These are phyloP conservation scores for Poa annua DNA, from an alignment of 176 grass and related monocot genomes.

Conservation along the genomic window DNA sequence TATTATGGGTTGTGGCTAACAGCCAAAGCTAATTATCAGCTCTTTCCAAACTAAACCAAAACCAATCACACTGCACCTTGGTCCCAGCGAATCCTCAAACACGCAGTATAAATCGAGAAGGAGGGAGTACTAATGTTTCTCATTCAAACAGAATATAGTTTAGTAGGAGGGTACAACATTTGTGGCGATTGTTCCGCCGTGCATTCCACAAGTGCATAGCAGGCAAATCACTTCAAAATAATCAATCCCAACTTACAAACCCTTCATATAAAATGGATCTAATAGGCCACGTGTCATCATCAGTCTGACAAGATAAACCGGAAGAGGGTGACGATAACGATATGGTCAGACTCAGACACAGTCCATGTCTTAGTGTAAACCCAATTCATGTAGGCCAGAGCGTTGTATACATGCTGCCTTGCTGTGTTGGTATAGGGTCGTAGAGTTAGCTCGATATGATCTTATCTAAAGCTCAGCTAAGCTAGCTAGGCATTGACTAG, in stretches of 20 bases:
- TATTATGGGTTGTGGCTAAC: no score
- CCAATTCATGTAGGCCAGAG: background rate
- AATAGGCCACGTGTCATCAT: background rate
- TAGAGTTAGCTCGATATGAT: background rate
- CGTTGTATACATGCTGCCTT: background rate
- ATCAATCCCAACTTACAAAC: constrained; percentile 1
- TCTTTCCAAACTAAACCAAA: no score
- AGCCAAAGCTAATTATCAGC: no score
- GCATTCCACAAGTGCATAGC: background rate
- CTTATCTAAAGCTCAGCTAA: background rate
- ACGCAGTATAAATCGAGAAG: no score
- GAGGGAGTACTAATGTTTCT: no score
- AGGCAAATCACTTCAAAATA: background rate
- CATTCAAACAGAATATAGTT: no score
- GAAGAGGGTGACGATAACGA: background rate
- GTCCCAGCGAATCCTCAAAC: no score
- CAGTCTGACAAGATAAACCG: constrained; percentile 11
- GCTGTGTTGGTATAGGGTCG: background rate
- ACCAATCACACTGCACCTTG: no score
- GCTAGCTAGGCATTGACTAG: background rate
- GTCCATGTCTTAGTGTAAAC: background rate
- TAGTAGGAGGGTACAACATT: background rate
- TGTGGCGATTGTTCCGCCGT: background rate
- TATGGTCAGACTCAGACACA: background rate
- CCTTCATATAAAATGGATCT: constrained; percentile 45